Base-by-base conservation (phyloP, 2,329 filamentous ascomycete genomes). In the Fusarium avenaceum region DNA sequence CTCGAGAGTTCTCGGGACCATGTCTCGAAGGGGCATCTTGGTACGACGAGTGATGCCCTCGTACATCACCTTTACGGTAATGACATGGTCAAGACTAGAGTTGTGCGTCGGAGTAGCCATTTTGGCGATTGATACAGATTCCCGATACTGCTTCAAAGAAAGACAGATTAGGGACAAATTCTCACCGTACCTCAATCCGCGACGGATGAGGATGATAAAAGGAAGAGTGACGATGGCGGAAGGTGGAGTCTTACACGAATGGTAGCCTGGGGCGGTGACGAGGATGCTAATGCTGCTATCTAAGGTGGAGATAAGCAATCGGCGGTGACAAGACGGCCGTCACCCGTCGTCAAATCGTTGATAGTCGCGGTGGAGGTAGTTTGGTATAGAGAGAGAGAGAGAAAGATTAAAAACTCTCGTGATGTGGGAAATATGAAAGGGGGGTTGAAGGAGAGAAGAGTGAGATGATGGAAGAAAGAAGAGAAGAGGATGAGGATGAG, bases 11-110 rank as follows among this genome's bases (percentile, higher is more conserved):
- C 83, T 84, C 49, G 91, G 88, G 67, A 88, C 89, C 57, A 98
- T 89, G 72, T 98, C 95, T 77, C 90, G 89, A 76, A 98, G 87
- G 57, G 93, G 91, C 69, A 98, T 86, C 86, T 97, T 97, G 83
- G 96, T 92, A 74, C 94, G 92, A 75, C 92, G 90, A 75, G 90
- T 91, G 75, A 82, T 83, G 62, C 92, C 92, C 76, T 94, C 89
- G 76, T 91, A 89, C 75, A 88, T 87, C 76, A 97, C 86, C 84
- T 98, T 98, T 82, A 97, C 84, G 70, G 91, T 93, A 80, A 98
- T 92, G 66, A 75, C 68, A 70, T 74, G 68, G 51, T 80, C 78
- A 33, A 73, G 72, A 42, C 65, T 66, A 28, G 71, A 46, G 64
- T 60, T 62, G 38, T 71, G 54, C 33, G 64, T 32, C 24, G 63